These are phyloP conservation scores for Exophiala viscosa DNA, from an alignment of 2,329 filamentous ascomycete genomes.

Conservation along the genomic window DNA sequence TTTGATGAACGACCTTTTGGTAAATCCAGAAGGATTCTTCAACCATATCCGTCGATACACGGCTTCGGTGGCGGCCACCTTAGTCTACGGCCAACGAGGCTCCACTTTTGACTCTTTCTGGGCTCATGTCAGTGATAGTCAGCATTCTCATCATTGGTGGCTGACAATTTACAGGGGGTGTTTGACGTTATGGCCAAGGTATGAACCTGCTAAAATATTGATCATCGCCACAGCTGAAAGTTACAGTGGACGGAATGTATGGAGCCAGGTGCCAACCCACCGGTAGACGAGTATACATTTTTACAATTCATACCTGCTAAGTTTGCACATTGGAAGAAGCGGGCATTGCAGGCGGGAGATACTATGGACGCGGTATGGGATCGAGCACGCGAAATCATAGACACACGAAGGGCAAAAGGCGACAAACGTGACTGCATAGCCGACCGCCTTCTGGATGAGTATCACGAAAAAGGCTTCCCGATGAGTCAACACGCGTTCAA, in stretches of 20 bases:
- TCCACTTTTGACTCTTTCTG: no score
- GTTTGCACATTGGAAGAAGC: conserved; percentile 36
- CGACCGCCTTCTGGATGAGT: conserved; percentile 39
- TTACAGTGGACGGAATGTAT: not conserved
- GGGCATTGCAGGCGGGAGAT: conserved; percentile 34
- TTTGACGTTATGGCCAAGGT: not conserved
- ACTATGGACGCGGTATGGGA: conserved; percentile 42
- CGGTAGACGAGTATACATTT: conserved; percentile 24
- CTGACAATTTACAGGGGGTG: not conserved
- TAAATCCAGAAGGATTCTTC: not conserved
- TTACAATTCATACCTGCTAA: conserved; percentile 19
- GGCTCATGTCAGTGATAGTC: no score
- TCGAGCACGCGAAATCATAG: conserved; percentile 35
- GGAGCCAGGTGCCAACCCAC: conserved; percentile 20
- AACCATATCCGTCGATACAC: not conserved
- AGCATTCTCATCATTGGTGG: no score
- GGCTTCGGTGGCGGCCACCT: no score
- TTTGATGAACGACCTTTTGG: not conserved
- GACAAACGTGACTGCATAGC: conserved; percentile 33
- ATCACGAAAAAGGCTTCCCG: not conserved
- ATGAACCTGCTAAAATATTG: not conserved
- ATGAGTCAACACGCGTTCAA: conserved; percentile 1
- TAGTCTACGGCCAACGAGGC: no score
- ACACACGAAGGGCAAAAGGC: conserved; percentile 30
- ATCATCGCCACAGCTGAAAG: not conserved